phyloP scores from a whole-genome alignment of 768 basidiomycete genomes.

The Ramaria rubella region DNA sequence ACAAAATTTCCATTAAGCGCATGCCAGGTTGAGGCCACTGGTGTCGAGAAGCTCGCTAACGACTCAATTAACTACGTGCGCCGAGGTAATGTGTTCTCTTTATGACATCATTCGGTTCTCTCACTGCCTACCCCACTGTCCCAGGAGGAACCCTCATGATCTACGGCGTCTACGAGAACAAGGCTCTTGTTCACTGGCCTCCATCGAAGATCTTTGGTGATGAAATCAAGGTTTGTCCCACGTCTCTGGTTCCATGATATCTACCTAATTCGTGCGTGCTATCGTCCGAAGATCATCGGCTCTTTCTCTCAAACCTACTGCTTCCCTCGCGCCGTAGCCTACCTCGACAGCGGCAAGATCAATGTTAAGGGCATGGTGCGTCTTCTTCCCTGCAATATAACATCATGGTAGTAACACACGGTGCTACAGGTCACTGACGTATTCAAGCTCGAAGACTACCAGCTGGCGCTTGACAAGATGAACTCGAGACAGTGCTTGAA shows the following conservation, averaged over 20 bases:
- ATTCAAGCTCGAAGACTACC: conserved; percentile 52
- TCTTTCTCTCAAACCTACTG: conserved; percentile 87
- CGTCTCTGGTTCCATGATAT: conserved; percentile 1
- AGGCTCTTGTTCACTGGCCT: conserved; percentile 78
- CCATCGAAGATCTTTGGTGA: conserved; percentile 75
- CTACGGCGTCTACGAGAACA: conserved; percentile 88
- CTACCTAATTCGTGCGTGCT: background rate
- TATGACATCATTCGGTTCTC: background rate
- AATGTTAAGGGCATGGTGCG: conserved; percentile 74
- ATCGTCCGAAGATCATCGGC: conserved; percentile 61
- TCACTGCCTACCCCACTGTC: background rate
- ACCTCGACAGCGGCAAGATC: conserved; percentile 82
- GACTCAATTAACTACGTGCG: conserved; percentile 87
- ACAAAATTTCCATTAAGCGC: background rate
- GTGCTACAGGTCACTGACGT: conserved; percentile 44
- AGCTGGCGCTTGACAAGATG: conserved; percentile 62
- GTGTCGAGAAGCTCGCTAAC: conserved; percentile 81
- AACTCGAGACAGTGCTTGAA: conserved; percentile 48
- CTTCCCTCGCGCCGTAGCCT: conserved; percentile 86
- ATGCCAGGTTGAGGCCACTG: conserved; percentile 55
- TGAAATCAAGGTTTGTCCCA: conserved; percentile 49
- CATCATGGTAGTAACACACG: conserved; percentile 7
- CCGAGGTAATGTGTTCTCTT: conserved; percentile 30
- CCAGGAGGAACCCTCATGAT: conserved; percentile 70
- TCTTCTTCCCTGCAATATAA: background rate